Percentiles rank a stretch among this genome's conserved stretches.
phyloP scores from a whole-genome alignment of 352 stramenopile species.

The Pythium chondricola region DNA sequence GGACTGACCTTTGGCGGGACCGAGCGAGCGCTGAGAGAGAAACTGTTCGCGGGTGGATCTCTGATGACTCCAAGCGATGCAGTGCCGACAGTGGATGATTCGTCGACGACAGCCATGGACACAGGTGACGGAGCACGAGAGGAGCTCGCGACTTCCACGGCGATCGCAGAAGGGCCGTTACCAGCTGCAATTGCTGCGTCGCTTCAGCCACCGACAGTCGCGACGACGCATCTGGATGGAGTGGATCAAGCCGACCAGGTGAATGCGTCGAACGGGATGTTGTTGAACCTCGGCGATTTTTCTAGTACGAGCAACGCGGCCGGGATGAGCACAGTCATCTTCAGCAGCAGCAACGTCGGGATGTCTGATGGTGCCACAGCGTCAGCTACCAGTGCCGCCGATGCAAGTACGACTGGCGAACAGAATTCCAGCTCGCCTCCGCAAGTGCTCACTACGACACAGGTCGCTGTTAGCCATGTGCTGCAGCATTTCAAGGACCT shows the following conservation, averaged over 20 bases:
- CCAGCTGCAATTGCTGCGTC: conserved; percentile 9
- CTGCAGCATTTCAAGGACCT: conserved; percentile 36
- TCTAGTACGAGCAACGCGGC: neutral
- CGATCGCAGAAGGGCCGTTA: too few relatives aligned
- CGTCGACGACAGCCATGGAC: too few relatives aligned
- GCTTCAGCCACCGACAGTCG: conserved; percentile 6
- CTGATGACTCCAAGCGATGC: too few relatives aligned
- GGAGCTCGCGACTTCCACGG: neutral
- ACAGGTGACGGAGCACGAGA: neutral
- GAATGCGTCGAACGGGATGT: conserved; percentile 1
- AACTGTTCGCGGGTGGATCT: too few relatives aligned
- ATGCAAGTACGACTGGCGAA: neutral
- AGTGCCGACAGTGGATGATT: too few relatives aligned
- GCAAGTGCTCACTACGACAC: conserved; percentile 18
- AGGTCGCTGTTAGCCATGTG: conserved; percentile 32
- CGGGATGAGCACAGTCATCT: neutral
- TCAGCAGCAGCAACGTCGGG: neutral
- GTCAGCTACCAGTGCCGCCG: neutral
- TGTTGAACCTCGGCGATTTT: conserved; percentile 8
- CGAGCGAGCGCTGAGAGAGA: neutral
- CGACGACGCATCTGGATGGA: neutral
- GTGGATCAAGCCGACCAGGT: neutral
- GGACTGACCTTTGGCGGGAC: conserved; percentile 19
- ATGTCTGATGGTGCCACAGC: neutral
- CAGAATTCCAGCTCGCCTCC: neutral